Base-by-base conservation (phyloP, 352 stramenopile genomes). In the Pythium phragmiticola region DNA sequence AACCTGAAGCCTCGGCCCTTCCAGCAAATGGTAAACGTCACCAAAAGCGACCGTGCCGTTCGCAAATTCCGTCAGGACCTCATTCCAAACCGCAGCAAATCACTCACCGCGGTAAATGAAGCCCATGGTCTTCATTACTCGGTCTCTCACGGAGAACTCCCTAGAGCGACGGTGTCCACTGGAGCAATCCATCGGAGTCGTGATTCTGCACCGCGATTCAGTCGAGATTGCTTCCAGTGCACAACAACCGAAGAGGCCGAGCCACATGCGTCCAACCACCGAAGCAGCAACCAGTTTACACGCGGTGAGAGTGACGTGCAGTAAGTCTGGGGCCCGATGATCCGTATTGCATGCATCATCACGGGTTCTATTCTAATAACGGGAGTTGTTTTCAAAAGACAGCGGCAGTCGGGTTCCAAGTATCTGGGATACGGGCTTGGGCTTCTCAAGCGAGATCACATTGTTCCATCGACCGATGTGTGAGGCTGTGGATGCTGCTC, bases 361-460 rank as follows among this genome's bases (percentile, higher is more conserved):
- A 42, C 11, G 37, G n/a, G 12, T 48, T 23, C 14, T 19, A 23
- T 19, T 33, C 57, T 30, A 46, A 52, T 5, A 46, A 13, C 6
- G 34, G 61, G 21, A 7, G 50, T 21, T 48, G 7, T 45, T 30
- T 5, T 30, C 26, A 30, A 30, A 30, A 89, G 74, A 42, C 78
- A 81, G 60, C 59, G 73, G 16, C 65, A 72, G 13, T 36, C 70
- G 13, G 83, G 83, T 0, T 92, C 82, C 14, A 92, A 91, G 51
- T 94, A 90, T 57, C 63, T 94, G 7, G 81, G 82, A 16, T 78
- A 91, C 42, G 82, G 82, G 7, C 75, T 94, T 8, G 85, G 84
- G 9, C 60, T 92, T 52, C 70, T 94, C n/a, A 91, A 91, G 71
- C 87, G 78, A 51, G 68, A 91, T 66, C 79, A 90, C 66, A 76